Evolutionary conservation across 202 grass and related monocot species (phyloP).

Genomic region (Schoenoplectus tabernaemontani): DNA sequence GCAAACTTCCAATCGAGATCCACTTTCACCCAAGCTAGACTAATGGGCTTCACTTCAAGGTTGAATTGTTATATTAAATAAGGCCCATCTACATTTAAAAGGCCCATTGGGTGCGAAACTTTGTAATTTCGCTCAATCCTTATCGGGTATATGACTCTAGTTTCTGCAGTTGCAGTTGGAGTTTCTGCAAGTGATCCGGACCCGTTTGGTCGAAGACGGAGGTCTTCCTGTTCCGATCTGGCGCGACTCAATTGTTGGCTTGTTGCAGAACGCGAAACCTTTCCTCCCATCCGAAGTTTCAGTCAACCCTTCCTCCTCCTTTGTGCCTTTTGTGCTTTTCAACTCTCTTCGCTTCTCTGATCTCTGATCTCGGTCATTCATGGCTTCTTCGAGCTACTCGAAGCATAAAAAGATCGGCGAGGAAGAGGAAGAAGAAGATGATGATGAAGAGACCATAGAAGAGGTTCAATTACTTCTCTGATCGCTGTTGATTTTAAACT

Average conservation of each 20-base stretch:
- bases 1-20: not conserved
- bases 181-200: not conserved
- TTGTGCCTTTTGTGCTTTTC: not conserved
- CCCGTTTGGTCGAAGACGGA: not conserved
- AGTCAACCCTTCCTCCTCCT: slow-evolving; percentile 4
- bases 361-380: slow-evolving; percentile 36
- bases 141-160: not conserved
- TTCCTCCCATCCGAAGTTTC: not conserved
- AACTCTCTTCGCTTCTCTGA: not conserved
- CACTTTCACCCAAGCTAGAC: not conserved
- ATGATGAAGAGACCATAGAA: slow-evolving; percentile 39
- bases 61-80: not conserved
- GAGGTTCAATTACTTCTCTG: slow-evolving; percentile 34
- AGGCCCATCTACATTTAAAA: not conserved
- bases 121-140: not conserved
- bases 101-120: not conserved
- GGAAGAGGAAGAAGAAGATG: slow-evolving; percentile 33
- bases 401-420: slow-evolving; percentile 63
- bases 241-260: not conserved
- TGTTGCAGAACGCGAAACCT: not conserved
- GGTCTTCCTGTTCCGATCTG: slow-evolving; percentile 26
- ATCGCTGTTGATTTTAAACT: slow-evolving; percentile 1
- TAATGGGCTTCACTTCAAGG: not conserved
- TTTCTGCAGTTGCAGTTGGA: not conserved
- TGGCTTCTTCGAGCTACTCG: slow-evolving; percentile 47